Conservation (phyloP, 768 basidiomycete species). For the Termitomyces sp. region DNA sequence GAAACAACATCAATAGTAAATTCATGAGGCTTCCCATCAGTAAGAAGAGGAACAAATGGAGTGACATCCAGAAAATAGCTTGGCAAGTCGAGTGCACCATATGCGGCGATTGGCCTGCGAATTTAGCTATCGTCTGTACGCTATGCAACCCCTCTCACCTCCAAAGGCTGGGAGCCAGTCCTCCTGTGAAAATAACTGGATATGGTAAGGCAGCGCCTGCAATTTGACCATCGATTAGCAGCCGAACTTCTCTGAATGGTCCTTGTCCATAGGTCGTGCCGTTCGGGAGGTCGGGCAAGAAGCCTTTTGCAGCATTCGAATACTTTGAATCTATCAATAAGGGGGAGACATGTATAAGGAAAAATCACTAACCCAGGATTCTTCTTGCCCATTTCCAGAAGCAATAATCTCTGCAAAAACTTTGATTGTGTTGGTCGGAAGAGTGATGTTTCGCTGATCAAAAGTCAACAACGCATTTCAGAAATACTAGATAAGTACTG, state of each 20-base stretch:
- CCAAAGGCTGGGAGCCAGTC: slow-evolving; percentile 67
- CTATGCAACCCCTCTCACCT: slow-evolving; percentile 30
- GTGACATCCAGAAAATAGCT: slow-evolving; percentile 77
- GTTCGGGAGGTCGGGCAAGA: slow-evolving; percentile 46
- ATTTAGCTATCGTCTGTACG: not conserved
- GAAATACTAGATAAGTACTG: not conserved
- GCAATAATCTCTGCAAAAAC: slow-evolving; percentile 74
- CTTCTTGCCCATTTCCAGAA: slow-evolving; percentile 51
- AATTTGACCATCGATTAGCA: slow-evolving; percentile 40
- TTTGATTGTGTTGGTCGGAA: slow-evolving; percentile 68
- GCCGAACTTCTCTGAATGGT: slow-evolving; percentile 44
- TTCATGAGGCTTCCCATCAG: slow-evolving; percentile 64
- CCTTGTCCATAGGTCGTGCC: slow-evolving; percentile 38
- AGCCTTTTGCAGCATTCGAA: slow-evolving; percentile 59
- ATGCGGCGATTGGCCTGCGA: slow-evolving; percentile 64
- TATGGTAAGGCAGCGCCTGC: slow-evolving; percentile 47
- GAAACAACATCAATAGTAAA: slow-evolving; percentile 72
- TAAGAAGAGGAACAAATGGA: slow-evolving; percentile 66
- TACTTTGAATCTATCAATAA: slow-evolving; percentile 38
- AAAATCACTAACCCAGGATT: slow-evolving; percentile 63
- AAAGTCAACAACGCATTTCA: not conserved
- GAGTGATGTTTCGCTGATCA: slow-evolving; percentile 62
- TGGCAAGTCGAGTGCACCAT: slow-evolving; percentile 72
- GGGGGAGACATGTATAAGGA: not conserved
- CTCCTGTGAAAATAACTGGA: slow-evolving; percentile 70